Base-by-base conservation (phyloP, 345 rosid species). In the Salix suchowensis region DNA sequence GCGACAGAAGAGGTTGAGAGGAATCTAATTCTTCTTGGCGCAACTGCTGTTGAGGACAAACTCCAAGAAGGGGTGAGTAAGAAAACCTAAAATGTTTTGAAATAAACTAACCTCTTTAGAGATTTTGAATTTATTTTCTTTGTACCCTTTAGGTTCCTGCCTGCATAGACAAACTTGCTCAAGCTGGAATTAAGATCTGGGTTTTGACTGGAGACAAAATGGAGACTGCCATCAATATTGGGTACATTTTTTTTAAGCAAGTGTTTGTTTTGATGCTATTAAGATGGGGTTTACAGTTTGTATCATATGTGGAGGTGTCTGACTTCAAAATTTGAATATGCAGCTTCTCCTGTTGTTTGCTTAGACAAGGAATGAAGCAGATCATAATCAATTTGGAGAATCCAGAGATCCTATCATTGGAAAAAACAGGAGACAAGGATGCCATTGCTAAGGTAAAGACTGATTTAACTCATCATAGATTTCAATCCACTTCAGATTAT, bases 191-290 rank as follows among this genome's bases (percentile, higher is more conserved):
- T 67, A 94, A 92, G 87, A 87, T 94, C 78, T 94, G 98, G 98
- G 97, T 94, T 73, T 85, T 94, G 88, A 94, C 98, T 3, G 98
- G 98, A 77, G 98, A 94, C 84, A 94, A 94, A 85, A 91, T 92
- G 97, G 98, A 94, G 87, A 94, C 98, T 48, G 98, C 97, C 77
- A 94, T 94, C 88, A 92, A 92, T 84, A 94, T 94, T 80, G 98
- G 98, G 95, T 94, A 89, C 69, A 77, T 12, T 39, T 62, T 72
- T 67, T 77, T 73, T 26, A 14, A 23, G 19, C 44, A 19, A 79
- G 58, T 16, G 61, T 72, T 60, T 74, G 7, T 23, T 13, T 65
- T 37, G 62, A 26, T 39, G 40, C 61, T 62, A n/a, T 15, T 2
- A 10, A 30, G 54, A 39, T 70, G 19, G 70, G 46, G 16, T 8